A percentile compares a stretch with the other conserved stretches of the same genome.
Conservation (phyloP, 345 rosid species). For the Garcia nutans region DNA sequence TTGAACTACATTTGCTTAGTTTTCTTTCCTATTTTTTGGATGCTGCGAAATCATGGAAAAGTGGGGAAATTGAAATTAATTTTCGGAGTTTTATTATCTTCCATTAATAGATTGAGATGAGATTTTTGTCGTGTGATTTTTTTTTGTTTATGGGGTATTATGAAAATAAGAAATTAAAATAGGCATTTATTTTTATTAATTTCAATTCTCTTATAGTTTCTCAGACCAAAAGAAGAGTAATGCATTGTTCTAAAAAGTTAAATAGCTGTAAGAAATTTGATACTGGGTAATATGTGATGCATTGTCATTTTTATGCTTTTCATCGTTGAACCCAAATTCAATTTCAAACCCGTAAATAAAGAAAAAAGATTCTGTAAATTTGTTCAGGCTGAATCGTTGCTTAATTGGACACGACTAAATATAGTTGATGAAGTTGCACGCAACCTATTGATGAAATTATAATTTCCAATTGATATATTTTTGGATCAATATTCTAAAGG, state of each 20-base stretch:
- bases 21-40: not conserved
- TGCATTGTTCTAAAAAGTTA: not conserved
- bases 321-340: not conserved
- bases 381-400: not conserved
- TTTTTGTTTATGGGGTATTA: not conserved
- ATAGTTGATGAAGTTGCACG: not conserved
- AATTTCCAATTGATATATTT: not conserved
- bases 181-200: not conserved
- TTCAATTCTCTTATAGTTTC: not conserved
- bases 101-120: too few species aligned
- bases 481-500: too few species aligned
- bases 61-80: not conserved
- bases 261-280: not conserved
- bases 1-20: not conserved
- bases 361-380: not conserved
- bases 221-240: not conserved
- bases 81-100: not conserved
- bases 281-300: not conserved
- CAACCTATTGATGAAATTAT: not conserved
- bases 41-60: not conserved
- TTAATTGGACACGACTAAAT: not conserved
- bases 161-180: not conserved
- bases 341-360: not conserved
- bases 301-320: not conserved
- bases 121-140: not conserved